These are phyloP conservation scores for Cinchona pubescens DNA, from an alignment of 257 asterid species.

Conservation along the genomic window DNA sequence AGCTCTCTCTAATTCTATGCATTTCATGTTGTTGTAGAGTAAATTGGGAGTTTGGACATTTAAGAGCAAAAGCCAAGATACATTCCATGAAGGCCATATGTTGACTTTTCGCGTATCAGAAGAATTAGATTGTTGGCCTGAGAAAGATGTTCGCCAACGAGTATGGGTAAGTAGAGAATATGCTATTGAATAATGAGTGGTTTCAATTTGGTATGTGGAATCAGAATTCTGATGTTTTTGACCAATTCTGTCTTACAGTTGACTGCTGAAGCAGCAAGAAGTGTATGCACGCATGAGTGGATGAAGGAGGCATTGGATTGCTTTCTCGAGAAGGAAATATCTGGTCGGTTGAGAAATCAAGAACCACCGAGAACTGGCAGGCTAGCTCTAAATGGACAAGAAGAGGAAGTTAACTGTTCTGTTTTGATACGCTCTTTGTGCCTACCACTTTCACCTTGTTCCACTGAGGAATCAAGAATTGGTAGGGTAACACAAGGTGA, in stretches of 20 bases:
- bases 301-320: constrained; percentile 85
- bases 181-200: not conserved
- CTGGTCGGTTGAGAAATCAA: constrained; percentile 16
- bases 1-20: constrained; percentile 11
- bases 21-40: constrained; percentile 37
- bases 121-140: constrained; percentile 89
- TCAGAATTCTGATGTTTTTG: constrained; percentile 22
- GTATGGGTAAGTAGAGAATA: constrained; percentile 60
- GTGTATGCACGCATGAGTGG: constrained; percentile 64
- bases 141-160: constrained; percentile 71
- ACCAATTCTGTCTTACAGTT: constrained; percentile 42
- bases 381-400: constrained; percentile 14
- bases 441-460: constrained; percentile 6
- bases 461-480: constrained; percentile 32
- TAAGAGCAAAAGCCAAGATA: constrained; percentile 92
- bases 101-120: constrained; percentile 69
- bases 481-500: constrained; percentile 32
- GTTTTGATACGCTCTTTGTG: too few relatives aligned
- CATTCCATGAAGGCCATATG: constrained; percentile 79
- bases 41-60: constrained; percentile 79
- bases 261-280: constrained; percentile 68
- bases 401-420: not conserved
- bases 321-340: constrained; percentile 37
- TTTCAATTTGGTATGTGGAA: not conserved
- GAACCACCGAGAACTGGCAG: constrained; percentile 17